Evolutionary conservation across 495 filamentous ascomycete genomes (phyloP).

Genomic region (Xylaria curta): DNA sequence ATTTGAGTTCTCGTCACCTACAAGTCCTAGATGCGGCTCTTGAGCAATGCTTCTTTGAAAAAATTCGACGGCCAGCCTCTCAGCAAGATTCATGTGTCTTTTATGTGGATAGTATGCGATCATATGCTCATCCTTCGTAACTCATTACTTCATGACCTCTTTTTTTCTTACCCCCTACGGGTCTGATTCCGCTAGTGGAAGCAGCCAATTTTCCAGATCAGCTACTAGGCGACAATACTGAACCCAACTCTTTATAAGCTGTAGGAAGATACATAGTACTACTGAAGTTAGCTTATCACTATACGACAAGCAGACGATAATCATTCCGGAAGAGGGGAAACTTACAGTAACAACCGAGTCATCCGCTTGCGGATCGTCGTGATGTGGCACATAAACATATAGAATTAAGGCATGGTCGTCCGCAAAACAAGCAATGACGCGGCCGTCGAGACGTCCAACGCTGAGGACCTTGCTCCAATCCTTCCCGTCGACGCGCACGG

Average conservation of each 20-base stretch:
- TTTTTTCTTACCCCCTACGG: background rate
- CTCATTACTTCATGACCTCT: slow-evolving; percentile 17
- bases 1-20: slow-evolving; percentile 53
- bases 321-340: slow-evolving; percentile 14
- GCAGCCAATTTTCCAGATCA: background rate
- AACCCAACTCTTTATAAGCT: slow-evolving; percentile 28
- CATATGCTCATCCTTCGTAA: slow-evolving; percentile 4
- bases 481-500: slow-evolving; percentile 85
- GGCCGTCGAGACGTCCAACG: slow-evolving; percentile 84
- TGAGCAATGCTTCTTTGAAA: slow-evolving; percentile 64
- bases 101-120: slow-evolving; percentile 13
- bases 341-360: slow-evolving; percentile 81
- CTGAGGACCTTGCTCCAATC: slow-evolving; percentile 91
- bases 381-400: slow-evolving; percentile 85
- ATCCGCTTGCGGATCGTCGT: slow-evolving; percentile 68
- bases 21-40: slow-evolving; percentile 71
- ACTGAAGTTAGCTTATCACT: slow-evolving; percentile 12
- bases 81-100: background rate
- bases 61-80: slow-evolving; percentile 52
- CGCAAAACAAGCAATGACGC: slow-evolving; percentile 86
- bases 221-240: background rate
- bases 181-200: background rate
- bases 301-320: background rate
- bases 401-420: slow-evolving; percentile 85
- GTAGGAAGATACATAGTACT: slow-evolving; percentile 46